Conservation (phyloP, 441 rosid species). For the Hura crepitans region DNA sequence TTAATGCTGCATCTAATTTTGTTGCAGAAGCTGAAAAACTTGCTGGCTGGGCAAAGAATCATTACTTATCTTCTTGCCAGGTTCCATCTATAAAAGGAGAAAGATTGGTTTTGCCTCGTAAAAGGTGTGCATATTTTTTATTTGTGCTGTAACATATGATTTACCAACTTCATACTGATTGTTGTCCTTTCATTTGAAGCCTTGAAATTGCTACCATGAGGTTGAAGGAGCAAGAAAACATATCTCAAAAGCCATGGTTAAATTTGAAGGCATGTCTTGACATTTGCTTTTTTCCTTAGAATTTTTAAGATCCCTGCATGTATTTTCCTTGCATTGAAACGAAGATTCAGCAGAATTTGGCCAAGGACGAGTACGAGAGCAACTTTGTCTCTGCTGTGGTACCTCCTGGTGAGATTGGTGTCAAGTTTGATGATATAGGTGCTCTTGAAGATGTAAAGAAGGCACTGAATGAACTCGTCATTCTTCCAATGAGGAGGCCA, state of each 20-base stretch:
- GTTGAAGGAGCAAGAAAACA: conserved; percentile 68
- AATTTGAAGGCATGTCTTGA: conserved; percentile 66
- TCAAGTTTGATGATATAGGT: conserved; percentile 86
- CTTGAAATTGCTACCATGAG: conserved; percentile 74
- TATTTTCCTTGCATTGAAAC: conserved; percentile 21
- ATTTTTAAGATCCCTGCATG: conserved; percentile 22
- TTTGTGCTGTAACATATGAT: conserved; percentile 16
- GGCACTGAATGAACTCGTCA: conserved; percentile 89
- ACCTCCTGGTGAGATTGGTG: conserved; percentile 88
- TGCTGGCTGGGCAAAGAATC: conserved; percentile 96
- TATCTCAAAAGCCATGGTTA: conserved; percentile 53
- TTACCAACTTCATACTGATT: conserved; percentile 26
- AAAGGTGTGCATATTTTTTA: conserved; percentile 44
- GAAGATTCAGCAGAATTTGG: conserved; percentile 55
- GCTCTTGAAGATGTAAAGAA: conserved; percentile 94
- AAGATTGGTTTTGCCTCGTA: conserved; percentile 64
- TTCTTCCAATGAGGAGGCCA: conserved; percentile 96
- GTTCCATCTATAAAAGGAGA: conserved; percentile 68
- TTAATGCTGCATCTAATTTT: conserved; percentile 19
- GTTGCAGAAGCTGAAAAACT: conserved; percentile 85
- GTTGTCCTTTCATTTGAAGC: conserved; percentile 43
- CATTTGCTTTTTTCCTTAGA: conserved; percentile 11
- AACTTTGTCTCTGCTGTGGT: conserved; percentile 90
- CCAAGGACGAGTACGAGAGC: conserved; percentile 77
- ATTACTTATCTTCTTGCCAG: conserved; percentile 59